phyloP scores from a whole-genome alignment of 257 asterid species.

The Solanum habrochaites region DNA sequence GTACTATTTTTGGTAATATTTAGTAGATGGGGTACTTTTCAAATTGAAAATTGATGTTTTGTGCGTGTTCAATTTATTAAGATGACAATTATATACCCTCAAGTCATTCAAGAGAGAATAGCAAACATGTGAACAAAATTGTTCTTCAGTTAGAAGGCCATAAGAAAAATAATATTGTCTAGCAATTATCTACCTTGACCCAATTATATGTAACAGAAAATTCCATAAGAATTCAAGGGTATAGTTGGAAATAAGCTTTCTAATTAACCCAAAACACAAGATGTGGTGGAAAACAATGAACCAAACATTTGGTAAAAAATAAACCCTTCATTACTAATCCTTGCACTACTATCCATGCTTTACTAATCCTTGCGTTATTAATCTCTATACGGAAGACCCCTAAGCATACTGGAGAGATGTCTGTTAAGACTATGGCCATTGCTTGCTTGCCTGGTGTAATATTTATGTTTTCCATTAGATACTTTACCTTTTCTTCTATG shows the following conservation, averaged over 20 bases:
- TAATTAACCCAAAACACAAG: background rate
- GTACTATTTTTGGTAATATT: background rate
- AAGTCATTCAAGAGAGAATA: background rate
- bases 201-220: background rate
- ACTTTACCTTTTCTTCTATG: background rate
- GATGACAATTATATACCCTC: background rate
- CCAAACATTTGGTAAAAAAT: background rate
- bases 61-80: background rate
- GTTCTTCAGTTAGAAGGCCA: background rate
- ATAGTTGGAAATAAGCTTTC: background rate
- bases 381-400: background rate
- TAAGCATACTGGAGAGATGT: background rate
- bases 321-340: background rate
- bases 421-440: background rate
- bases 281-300: background rate
- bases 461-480: background rate
- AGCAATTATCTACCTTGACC: background rate
- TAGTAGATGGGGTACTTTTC: background rate
- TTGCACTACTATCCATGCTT: background rate
- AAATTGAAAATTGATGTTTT: background rate
- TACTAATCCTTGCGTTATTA: background rate
- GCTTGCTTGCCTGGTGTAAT: background rate
- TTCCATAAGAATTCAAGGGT: background rate
- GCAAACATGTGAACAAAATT: background rate
- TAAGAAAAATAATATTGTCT: background rate